Evolutionary conservation across 352 stramenopile genomes (phyloP), one percentile per base, ranked within the genome.

Genomic region (Phytophthora ohioensis): DNA sequence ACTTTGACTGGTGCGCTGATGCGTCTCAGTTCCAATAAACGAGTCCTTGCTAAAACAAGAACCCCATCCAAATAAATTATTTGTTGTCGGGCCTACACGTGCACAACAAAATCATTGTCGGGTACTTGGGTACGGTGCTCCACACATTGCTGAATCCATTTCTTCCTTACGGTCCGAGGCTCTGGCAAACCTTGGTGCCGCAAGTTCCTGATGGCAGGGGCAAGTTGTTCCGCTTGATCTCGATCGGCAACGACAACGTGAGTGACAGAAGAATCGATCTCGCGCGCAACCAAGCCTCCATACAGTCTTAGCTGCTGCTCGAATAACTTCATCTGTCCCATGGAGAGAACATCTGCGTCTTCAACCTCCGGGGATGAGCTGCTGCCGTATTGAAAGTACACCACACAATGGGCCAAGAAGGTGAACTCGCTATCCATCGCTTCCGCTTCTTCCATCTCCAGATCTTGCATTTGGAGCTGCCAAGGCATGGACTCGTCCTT

Each of bases 1-100:
- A 91, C 63, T 93, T 93, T 75, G 82, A 93, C 70, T 93, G 86
- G 84, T 92, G 86, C 43, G 69, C 83, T 4, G 67, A 88, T 34
- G 72, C 76, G 48, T 84, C 73, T 46, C 71, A 88, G 38, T 84
- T 90, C 43, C 56, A 71, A 60, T 76, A 69, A 67, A 43, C 42
- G 34, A 30, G 27, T 15, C 27, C 34, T 48, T 43, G 32, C 5
- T 45, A 52, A 6, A 51, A 38, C 43, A 49, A 57, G 38, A 64
- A 69, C 3, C 35, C 31, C 17, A 38, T 76, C 48, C 42, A 56
- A 78, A 81, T 81, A 80, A 82, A 75, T 84, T 79, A 82, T 74
- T 58, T 68, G 63, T 70, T 67, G 32, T 55, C 51, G 21, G 64
- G 9, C 53, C 78, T 74, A 94, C 41, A 94, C 64, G 9, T 75